These are phyloP conservation scores for Cladophialophora bantiana DNA, from an alignment of 2,329 filamentous ascomycete species.

Conservation along the genomic window DNA sequence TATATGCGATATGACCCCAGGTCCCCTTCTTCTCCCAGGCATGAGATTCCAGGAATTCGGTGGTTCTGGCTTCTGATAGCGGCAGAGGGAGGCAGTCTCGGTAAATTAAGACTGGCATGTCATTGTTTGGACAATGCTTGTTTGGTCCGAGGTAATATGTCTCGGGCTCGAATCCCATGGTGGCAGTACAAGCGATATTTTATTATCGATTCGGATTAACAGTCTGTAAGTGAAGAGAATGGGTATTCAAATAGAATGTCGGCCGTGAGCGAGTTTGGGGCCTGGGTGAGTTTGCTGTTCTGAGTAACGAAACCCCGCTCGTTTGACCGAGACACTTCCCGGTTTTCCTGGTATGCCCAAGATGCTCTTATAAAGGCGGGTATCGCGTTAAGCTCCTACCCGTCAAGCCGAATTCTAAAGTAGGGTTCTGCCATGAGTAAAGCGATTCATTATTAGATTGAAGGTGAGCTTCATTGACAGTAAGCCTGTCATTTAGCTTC, in stretches of 20 bases:
- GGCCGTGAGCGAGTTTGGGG: not conserved
- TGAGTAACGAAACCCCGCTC: slow-evolving; percentile 3
- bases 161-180: slow-evolving; percentile 35
- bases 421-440: no score
- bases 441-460: no score
- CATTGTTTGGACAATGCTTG: slow-evolving; percentile 45
- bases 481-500: no score
- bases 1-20: slow-evolving; percentile 42
- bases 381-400: no score
- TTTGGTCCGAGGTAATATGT: slow-evolving; percentile 41
- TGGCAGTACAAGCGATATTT: not conserved
- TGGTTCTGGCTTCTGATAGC: slow-evolving; percentile 39
- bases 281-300: slow-evolving; percentile 7
- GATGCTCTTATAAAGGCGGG: no score
- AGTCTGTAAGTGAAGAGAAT: not conserved
- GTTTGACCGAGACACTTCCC: not conserved
- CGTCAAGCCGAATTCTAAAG: no score
- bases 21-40: slow-evolving; percentile 46
- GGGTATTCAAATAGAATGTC: not conserved
- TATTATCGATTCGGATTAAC: not conserved
- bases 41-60: slow-evolving; percentile 43
- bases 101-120: slow-evolving; percentile 48
- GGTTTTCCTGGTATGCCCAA: not conserved
- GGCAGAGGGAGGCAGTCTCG: slow-evolving; percentile 44
- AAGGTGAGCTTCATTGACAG: no score